Base-by-base conservation (phyloP, 768 basidiomycete species). In the Mycena polygramma region DNA sequence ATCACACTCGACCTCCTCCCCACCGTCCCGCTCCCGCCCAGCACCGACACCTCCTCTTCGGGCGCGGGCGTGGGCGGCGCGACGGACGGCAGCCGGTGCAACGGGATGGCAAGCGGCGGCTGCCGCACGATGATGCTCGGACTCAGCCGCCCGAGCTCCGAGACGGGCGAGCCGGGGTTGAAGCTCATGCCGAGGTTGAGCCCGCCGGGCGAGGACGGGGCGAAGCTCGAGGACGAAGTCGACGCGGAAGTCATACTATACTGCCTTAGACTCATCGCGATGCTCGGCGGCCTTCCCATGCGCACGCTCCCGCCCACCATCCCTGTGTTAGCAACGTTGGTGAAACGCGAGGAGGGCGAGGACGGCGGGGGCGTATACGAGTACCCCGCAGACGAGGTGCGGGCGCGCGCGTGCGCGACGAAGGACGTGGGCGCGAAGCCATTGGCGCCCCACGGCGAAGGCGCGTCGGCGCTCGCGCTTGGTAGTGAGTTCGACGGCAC, bases 1-100 rank as follows among this genome's bases (percentile, higher is more conserved):
- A 73, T 73, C 51, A 73, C 61, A 67, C 72, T 62, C 68, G 75
- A 55, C 20, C 70, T 19, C 36, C 65, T 11, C n/a, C 65, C 51
- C 30, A 53, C 77, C 63, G 52, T 66, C 73, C 73, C 0, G 63
- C 58, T 49, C 45, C 74, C 68, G 37, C 64, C 48, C 6, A 30
- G 6, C 30, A 30, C 30, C 30, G 30, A 48, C 60, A 35, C 57
- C 15, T 15, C 41, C 9, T 41, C 41, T 15, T 41, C 41, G 4
- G 10, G 41, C 26, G 30, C 30, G 30, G 30, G 30, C 30, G 30
- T 30, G 6, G 30, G 30, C 30, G 30, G 30, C 30, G 30, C 30
- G 30, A 30, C 30, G 6, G 30, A 30, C 46, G 22, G 46, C 37
- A n/a, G 46, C 43, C 59, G 49, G 22, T 64, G 30, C 62, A 68